Evolutionary conservation across 2,329 filamentous ascomycete genomes (phyloP).

Genomic region (Clarireedia homoeocarpa): DNA sequence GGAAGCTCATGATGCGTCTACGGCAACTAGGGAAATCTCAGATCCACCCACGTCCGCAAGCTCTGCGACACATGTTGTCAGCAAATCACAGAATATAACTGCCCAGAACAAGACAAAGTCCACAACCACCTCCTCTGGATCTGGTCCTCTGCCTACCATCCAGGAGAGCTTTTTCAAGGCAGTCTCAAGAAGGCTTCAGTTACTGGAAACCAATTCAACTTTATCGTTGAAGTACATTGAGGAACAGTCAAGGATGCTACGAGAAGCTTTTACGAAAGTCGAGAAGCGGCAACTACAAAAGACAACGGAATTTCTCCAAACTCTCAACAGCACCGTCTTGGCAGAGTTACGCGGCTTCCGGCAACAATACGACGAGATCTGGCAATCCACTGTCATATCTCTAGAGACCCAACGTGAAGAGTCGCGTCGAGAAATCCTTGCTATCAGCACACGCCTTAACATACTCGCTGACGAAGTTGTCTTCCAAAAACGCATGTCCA

Average conservation of each 20-base stretch:
- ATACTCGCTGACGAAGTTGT: constrained; percentile 89
- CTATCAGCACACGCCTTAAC: constrained; percentile 71
- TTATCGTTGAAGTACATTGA: constrained; percentile 94
- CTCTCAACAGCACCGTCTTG: constrained; percentile 81
- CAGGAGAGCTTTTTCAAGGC: constrained; percentile 98
- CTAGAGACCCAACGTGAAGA: constrained; percentile 83
- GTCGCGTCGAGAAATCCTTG: constrained; percentile 74
- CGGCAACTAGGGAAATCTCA: constrained; percentile 8
- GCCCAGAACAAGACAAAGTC: constrained; percentile 21
- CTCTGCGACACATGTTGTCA: constrained; percentile 9
- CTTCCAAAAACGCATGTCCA: constrained; percentile 84
- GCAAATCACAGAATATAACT: constrained; percentile 17
- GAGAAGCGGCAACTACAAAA: constrained; percentile 84
- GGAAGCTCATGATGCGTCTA: constrained; percentile 1
- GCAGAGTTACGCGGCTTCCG: constrained; percentile 70
- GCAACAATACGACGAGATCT: constrained; percentile 88
- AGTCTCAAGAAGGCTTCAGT: constrained; percentile 83
- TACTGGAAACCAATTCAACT: constrained; percentile 87
- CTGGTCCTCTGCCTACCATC: constrained; percentile 65
- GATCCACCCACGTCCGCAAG: constrained; percentile 7
- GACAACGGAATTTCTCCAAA: constrained; percentile 71
- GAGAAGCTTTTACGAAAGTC: constrained; percentile 77
- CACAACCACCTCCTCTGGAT: constrained; percentile 35
- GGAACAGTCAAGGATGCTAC: constrained; percentile 83
- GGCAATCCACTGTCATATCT: constrained; percentile 90